phyloP scores from a whole-genome alignment of 2,329 filamentous ascomycete species.

The Fonsecaea erecta region DNA sequence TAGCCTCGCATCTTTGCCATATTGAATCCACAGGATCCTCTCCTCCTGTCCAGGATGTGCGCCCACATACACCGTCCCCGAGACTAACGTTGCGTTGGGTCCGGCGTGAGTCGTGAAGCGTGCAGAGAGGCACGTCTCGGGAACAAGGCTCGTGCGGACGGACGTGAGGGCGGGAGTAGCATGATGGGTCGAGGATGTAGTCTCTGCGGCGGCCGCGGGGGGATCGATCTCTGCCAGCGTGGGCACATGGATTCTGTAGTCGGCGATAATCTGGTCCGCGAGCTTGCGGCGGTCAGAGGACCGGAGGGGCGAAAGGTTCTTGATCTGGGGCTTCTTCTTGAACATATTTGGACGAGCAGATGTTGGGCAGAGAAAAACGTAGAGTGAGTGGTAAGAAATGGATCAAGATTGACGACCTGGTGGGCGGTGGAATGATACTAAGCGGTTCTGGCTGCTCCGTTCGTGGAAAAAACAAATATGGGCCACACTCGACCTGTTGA shows the following conservation, averaged over 20 bases:
- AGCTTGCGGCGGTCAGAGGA: conserved; percentile 70
- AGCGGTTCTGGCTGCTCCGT: not conserved
- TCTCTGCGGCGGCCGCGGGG: conserved; percentile 47
- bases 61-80: conserved; percentile 68
- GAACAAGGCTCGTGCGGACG: conserved; percentile 64
- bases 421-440: not conserved
- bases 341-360: conserved; percentile 53
- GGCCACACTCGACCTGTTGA: not conserved
- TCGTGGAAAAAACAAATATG: not conserved
- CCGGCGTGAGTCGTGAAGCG: conserved; percentile 69
- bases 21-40: conserved; percentile 67
- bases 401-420: not conserved
- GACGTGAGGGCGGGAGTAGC: conserved; percentile 54
- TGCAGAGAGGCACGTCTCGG: conserved; percentile 66
- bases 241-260: conserved; percentile 60
- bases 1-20: conserved; percentile 57
- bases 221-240: conserved; percentile 40
- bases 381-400: not conserved
- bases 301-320: conserved; percentile 67
- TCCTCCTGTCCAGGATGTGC: conserved; percentile 61
- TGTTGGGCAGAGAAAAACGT: not conserved
- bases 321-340: conserved; percentile 69
- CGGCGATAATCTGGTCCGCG: conserved; percentile 68
- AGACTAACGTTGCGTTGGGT: conserved; percentile 64
- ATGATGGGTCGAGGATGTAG: conserved; percentile 45